Evolutionary conservation across 768 basidiomycete genomes (phyloP).

Genomic region (Boletales sp.): DNA sequence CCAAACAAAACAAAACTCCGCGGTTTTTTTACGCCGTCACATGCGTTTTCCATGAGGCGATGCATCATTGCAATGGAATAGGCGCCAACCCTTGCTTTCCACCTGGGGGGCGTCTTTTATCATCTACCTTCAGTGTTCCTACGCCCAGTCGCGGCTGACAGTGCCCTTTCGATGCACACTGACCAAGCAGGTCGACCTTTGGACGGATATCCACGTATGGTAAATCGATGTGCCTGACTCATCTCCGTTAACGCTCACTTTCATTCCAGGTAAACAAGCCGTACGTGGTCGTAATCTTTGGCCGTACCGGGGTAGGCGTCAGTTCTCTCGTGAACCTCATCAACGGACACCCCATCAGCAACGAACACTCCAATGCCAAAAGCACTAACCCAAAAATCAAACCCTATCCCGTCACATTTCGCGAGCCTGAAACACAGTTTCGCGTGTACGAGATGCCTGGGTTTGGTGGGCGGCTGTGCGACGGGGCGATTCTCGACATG

Average conservation of each 20-base stretch:
- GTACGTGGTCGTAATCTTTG: slow-evolving; percentile 26
- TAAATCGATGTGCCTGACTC: neutral
- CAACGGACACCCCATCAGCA: slow-evolving; percentile 14
- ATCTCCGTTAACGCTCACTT: neutral
- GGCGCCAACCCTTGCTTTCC: neutral
- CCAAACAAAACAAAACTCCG: slow-evolving; percentile 2
- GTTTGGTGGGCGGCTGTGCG: slow-evolving; percentile 7
- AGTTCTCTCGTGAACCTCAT: slow-evolving; percentile 30
- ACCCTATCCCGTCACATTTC: neutral
- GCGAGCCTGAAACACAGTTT: neutral
- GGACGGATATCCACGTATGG: neutral
- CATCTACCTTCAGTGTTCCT: neutral
- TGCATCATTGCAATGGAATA: neutral
- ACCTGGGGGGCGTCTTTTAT: neutral
- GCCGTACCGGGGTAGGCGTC: slow-evolving; percentile 25
- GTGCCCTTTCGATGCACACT: neutral
- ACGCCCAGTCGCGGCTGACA: neutral
- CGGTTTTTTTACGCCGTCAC: neutral
- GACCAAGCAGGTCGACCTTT: neutral
- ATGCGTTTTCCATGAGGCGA: slow-evolving; percentile 16
- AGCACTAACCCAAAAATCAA: neutral
- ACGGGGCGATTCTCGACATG: slow-evolving; percentile 10
- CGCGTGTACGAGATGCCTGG: slow-evolving; percentile 24
- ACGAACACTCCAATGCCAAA: slow-evolving; percentile 10
- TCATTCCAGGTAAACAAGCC: slow-evolving; percentile 3